Evolutionary conservation across 1,284 basidiomycete genomes (phyloP).

Genomic region (Apiotrichum domesticum): DNA sequence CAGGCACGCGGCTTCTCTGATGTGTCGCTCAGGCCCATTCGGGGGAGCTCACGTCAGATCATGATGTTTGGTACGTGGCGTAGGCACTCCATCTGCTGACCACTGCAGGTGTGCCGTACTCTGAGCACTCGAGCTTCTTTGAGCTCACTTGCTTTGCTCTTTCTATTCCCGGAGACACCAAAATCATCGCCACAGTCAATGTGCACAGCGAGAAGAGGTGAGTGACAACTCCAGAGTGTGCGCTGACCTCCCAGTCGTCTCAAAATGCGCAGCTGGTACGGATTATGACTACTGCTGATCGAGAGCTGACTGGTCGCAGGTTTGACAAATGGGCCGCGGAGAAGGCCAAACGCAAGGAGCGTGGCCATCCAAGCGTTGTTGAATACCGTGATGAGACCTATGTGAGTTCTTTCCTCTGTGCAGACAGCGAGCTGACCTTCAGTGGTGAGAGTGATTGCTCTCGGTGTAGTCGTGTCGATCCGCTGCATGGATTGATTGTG

Average conservation of each 20-base stretch:
- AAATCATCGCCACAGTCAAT: constrained; percentile 93
- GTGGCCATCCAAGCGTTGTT: constrained; percentile 50
- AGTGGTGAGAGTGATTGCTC: neutral
- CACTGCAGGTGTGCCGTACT: constrained; percentile 71
- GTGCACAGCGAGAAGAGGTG: constrained; percentile 66
- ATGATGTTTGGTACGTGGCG: constrained; percentile 61
- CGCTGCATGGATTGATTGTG: no score
- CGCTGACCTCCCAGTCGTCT: constrained; percentile 50
- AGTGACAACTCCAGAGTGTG: constrained; percentile 8
- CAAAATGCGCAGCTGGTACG: constrained; percentile 67
- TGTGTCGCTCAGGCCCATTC: constrained; percentile 61
- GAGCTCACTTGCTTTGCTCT: constrained; percentile 91
- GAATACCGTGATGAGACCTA: constrained; percentile 53
- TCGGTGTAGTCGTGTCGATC: no score
- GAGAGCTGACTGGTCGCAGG: constrained; percentile 46
- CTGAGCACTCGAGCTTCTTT: constrained; percentile 90
- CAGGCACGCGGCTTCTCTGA: constrained; percentile 63
- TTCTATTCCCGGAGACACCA: constrained; percentile 64
- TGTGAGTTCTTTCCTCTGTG: constrained; percentile 24
- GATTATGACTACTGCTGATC: neutral
- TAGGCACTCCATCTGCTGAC: neutral
- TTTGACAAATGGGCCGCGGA: constrained; percentile 79
- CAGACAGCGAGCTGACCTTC: no score
- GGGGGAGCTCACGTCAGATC: constrained; percentile 62
- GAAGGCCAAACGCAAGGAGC: constrained; percentile 56